Base-by-base conservation (phyloP, 1,284 basidiomycete genomes). In the Irpex sp. region DNA sequence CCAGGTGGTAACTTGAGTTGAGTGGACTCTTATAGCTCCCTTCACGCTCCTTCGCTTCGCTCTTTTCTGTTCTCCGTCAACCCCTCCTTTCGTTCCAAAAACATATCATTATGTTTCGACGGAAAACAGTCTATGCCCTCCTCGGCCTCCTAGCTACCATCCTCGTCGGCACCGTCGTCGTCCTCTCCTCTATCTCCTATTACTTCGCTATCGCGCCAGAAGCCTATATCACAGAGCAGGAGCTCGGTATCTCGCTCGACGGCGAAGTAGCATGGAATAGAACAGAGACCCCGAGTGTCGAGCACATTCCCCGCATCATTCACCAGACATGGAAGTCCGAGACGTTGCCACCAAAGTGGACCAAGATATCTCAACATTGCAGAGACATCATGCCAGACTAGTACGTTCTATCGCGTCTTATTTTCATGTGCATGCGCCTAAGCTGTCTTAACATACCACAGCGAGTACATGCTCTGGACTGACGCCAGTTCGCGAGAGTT, bases 321-420 rank as follows among this genome's bases (percentile, higher is more conserved):
- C 97, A 99, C 77, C 97, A 98, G 83, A 99, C 97, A 19, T 99
- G 97, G 97, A 98, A 97, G 81, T 89, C 90, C 17, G 89, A 97
- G 66, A 85, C 83, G 0, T 81, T 99, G 21, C 97, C 97, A 4
- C 78, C 84, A 47, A 84, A 87, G 66, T 99, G 96, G 96, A 85
- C 86, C 68, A 81, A 78, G 59, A 82, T 93, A 49, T 95, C 93
- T 56, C 82, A 91, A 74, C 86, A 82, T 53, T 96, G 94, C 77
- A 84, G 89, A 64, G 86, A 92, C 68, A 89, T 95, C 82, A 94
- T 94, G 90, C 84, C 94, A 5, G 96, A 98, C 83, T 98, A 98
- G 94, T 96, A 76, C 74, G 94, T 86, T 33, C 49, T 31, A 50
- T 37, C 59, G 37, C 37, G 13, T 61, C 21, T 55, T 69, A 33